Percentiles rank a stretch among this genome's conserved stretches.
Evolutionary conservation across 306 rosid genomes (phyloP).

Genomic region (Potentilla sterilis): DNA sequence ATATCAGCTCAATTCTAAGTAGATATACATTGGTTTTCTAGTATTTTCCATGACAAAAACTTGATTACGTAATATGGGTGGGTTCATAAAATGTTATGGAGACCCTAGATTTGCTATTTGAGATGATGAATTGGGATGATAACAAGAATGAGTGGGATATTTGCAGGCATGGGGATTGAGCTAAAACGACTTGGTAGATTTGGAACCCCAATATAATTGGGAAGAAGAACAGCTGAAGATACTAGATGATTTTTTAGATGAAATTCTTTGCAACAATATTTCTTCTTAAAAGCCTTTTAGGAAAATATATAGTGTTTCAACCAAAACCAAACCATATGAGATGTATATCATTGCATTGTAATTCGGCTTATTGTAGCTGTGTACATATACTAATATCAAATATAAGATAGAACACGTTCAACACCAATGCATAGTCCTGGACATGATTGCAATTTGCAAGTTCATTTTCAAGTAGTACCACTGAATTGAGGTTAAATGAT

Average conservation of each 20-base stretch:
- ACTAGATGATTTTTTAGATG: not conserved
- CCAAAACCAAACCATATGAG: not conserved
- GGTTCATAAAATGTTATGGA: not conserved
- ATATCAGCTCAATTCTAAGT: not conserved
- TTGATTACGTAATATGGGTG: not conserved
- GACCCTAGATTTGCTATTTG: not conserved
- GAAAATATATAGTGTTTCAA: slow-evolving; percentile 14
- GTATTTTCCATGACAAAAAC: not conserved
- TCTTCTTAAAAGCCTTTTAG: slow-evolving; percentile 1
- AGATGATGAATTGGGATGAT: not conserved
- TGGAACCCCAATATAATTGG: slow-evolving; percentile 21
- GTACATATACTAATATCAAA: slow-evolving; percentile 13
- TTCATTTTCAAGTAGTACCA: not conserved
- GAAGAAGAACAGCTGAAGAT: not conserved
- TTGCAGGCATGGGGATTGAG: slow-evolving; percentile 81
- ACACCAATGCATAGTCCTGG: not conserved
- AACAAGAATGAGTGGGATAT: not conserved
- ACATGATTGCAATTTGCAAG: slow-evolving; percentile 1
- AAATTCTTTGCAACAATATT: slow-evolving; percentile 22
- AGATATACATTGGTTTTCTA: not conserved
- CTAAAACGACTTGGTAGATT: slow-evolving; percentile 34
- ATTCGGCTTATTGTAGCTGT: not conserved
- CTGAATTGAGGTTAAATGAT: slow-evolving; percentile 26
- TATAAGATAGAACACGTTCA: not conserved
- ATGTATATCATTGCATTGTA: slow-evolving; percentile 8